phyloP scores from a whole-genome alignment of 192 early-diverging fungal species.

The Backusella luteola region DNA sequence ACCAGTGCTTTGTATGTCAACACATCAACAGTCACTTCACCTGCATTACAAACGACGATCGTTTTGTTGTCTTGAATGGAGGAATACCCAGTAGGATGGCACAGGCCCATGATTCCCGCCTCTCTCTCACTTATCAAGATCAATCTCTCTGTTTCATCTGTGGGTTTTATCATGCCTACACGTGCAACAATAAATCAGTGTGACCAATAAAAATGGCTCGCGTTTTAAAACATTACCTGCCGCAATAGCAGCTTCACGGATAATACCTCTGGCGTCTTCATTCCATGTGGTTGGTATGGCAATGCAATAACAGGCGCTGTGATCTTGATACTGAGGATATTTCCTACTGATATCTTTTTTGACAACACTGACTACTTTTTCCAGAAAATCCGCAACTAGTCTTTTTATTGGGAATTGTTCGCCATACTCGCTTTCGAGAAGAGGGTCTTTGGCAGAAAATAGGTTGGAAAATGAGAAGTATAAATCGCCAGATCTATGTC shows the following conservation, averaged over 20 bases:
- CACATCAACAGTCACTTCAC: constrained; percentile 48
- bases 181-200: not conserved
- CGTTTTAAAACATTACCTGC: constrained; percentile 17
- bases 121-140: constrained; percentile 32
- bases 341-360: not conserved
- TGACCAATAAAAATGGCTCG: not conserved
- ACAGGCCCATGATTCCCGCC: constrained; percentile 32
- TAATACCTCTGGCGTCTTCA: constrained; percentile 41
- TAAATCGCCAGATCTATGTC: constrained; percentile 19
- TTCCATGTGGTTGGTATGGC: constrained; percentile 49
- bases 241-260: constrained; percentile 44
- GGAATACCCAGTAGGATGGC: constrained; percentile 29
- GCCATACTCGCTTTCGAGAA: constrained; percentile 35
- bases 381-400: not conserved
- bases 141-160: constrained; percentile 40
- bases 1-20: constrained; percentile 42
- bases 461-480: constrained; percentile 39
- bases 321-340: too few relatives aligned
- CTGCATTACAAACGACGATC: constrained; percentile 47
- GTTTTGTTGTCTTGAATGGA: constrained; percentile 36
- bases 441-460: constrained; percentile 29
- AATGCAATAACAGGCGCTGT: constrained; percentile 32
- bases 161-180: constrained; percentile 29
- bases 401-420: constrained; percentile 46
- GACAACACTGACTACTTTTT: too few relatives aligned